Evolutionary conservation across 768 basidiomycete species (phyloP).

Genomic region (Lactarius quietus): DNA sequence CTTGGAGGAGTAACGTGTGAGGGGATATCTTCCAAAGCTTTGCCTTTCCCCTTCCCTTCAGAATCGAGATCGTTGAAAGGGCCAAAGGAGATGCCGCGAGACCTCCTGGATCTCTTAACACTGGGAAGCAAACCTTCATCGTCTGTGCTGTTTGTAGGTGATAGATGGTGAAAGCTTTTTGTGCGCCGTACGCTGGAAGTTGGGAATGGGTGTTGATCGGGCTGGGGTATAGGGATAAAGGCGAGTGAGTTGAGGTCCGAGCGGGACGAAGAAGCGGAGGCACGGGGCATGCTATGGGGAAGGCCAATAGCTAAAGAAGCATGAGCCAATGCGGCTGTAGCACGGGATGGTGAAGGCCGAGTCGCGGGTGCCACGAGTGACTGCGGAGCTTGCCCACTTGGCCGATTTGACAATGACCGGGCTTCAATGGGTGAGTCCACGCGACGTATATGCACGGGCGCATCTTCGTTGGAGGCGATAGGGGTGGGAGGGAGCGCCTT

Average conservation of each 20-base stretch:
- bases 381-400: slow-evolving; percentile 1
- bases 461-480: slow-evolving; percentile 24
- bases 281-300: slow-evolving; percentile 48
- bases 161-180: slow-evolving; percentile 51
- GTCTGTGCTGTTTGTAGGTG: slow-evolving; percentile 28
- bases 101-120: slow-evolving; percentile 34
- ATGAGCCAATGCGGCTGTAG: slow-evolving; percentile 47
- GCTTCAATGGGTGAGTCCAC: background rate
- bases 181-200: slow-evolving; percentile 40
- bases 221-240: slow-evolving; percentile 36
- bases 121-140: slow-evolving; percentile 21
- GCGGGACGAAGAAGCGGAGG: slow-evolving; percentile 39
- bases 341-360: slow-evolving; percentile 28
- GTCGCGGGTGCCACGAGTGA: background rate
- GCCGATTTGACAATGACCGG: background rate
- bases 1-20: slow-evolving; percentile 25
- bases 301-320: slow-evolving; percentile 58
- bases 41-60: slow-evolving; percentile 42
- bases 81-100: slow-evolving; percentile 57
- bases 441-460: slow-evolving; percentile 9
- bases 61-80: slow-evolving; percentile 37
- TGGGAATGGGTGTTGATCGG: slow-evolving; percentile 24
- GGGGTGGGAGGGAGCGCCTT: slow-evolving; percentile 37
- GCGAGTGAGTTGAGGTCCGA: slow-evolving; percentile 48
- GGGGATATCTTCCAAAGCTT: slow-evolving; percentile 38